Evolutionary conservation across 148 eudicot species (phyloP).

Genomic region (Chenopodium album): DNA sequence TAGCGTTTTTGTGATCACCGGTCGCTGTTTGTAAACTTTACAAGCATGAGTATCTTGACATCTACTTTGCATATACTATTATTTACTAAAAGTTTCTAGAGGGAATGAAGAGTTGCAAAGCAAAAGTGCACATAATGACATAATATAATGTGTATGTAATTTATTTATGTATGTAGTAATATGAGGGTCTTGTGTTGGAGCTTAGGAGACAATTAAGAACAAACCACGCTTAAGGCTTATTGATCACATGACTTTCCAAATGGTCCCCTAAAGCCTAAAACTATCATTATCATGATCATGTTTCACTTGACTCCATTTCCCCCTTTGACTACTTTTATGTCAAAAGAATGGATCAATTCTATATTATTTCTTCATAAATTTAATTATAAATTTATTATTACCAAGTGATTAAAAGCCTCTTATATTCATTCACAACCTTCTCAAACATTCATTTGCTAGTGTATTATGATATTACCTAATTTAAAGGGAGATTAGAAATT

Average conservation of each 20-base stretch:
- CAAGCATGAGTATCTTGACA: neutral
- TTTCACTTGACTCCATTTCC: constrained; percentile 25
- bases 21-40: neutral
- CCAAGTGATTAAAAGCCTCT: too few relatives aligned
- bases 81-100: neutral
- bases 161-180: neutral
- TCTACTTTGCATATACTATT: neutral
- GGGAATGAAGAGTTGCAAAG: neutral
- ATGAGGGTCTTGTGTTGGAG: constrained; percentile 28
- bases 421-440: neutral
- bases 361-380: neutral
- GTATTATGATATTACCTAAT: neutral
- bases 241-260: constrained; percentile 32
- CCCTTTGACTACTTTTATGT: constrained; percentile 22
- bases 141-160: too few relatives aligned
- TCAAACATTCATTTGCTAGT: neutral
- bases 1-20: neutral
- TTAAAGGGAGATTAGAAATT: too few relatives aligned
- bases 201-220: constrained; percentile 36
- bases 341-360: constrained; percentile 4
- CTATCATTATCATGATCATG: constrained; percentile 24
- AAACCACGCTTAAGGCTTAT: constrained; percentile 34
- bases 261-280: constrained; percentile 21
- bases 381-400: too few relatives aligned
- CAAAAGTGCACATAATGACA: neutral